Percentiles rank a stretch among this genome's conserved stretches.
Conservation (phyloP, 495 filamentous ascomycete genomes). For the Niebla homalea region DNA sequence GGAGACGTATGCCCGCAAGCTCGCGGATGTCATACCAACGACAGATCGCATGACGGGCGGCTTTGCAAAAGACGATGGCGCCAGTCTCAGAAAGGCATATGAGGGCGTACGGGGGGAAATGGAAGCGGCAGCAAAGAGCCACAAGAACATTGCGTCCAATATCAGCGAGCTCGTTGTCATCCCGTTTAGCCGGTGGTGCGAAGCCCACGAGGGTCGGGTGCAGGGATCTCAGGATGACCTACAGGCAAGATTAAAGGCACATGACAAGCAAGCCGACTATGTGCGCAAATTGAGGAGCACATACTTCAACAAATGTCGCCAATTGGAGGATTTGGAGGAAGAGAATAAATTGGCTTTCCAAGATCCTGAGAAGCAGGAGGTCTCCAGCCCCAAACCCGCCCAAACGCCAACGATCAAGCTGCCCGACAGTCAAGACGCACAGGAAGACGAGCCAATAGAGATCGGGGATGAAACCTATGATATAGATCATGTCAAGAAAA, state of each 20-base stretch:
- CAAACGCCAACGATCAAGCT: constrained; percentile 49
- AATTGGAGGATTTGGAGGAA: constrained; percentile 92
- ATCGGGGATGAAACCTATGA: constrained; percentile 78
- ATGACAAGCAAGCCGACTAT: constrained; percentile 79
- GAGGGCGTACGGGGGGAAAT: constrained; percentile 91
- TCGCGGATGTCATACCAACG: constrained; percentile 71
- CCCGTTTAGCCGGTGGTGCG: constrained; percentile 90
- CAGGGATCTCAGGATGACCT: constrained; percentile 90
- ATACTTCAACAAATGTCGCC: constrained; percentile 97
- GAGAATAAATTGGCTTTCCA: constrained; percentile 98
- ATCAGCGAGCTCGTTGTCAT: constrained; percentile 90
- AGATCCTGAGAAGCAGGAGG: constrained; percentile 47
- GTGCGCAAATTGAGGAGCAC: constrained; percentile 86
- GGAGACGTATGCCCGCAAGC: constrained; percentile 67
- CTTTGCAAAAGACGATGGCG: constrained; percentile 87
- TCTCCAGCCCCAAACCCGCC: constrained; percentile 32
- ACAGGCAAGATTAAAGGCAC: constrained; percentile 73
- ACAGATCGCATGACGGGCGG: constrained; percentile 74
- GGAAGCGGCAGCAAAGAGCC: constrained; percentile 78
- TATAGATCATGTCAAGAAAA: constrained; percentile 78
- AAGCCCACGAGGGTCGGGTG: constrained; percentile 79
- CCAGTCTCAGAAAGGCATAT: constrained; percentile 92
- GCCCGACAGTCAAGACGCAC: constrained; percentile 37
- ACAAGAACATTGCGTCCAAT: constrained; percentile 89
- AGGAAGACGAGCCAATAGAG: constrained; percentile 70